phyloP scores from a whole-genome alignment of 108 stramenopile species.

The Aurantiochytrium sp. region DNA sequence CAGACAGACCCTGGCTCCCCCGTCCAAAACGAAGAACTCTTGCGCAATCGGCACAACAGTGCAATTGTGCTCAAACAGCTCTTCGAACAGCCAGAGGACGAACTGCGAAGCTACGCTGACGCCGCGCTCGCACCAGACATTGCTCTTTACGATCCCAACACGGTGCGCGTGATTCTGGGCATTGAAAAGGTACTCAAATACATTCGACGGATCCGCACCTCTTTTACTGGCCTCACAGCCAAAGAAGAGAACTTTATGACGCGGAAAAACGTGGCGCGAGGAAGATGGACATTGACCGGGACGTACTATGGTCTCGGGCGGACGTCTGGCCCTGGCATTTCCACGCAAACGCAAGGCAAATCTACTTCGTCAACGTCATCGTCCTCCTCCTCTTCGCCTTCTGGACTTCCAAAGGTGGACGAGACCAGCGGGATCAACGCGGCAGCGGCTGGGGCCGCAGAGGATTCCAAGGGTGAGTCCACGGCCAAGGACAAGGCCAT shows the following conservation, averaged over 20 bases:
- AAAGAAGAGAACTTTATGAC: conserved; percentile 13
- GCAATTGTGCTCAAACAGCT: conserved; percentile 1
- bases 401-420: neutral
- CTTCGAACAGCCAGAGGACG: neutral
- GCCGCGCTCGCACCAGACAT: neutral
- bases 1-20: neutral
- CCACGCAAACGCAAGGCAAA: too few relatives aligned
- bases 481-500: neutral
- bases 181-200: neutral
- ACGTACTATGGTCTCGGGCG: neutral
- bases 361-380: too few relatives aligned
- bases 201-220: neutral
- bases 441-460: too few relatives aligned
- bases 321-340: neutral
- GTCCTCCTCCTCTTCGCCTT: too few relatives aligned
- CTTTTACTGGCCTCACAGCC: conserved; percentile 1
- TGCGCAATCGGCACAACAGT: neutral
- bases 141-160: neutral
- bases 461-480: neutral
- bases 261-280: conserved; percentile 1
- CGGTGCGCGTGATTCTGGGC: neutral
- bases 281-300: neutral
- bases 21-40: neutral
- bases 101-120: neutral
- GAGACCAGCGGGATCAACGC: neutral